Percentiles rank a stretch among this genome's conserved stretches.
Evolutionary conservation across 2,329 filamentous ascomycete species (phyloP).

Genomic region (Scedosporium minutisporum): DNA sequence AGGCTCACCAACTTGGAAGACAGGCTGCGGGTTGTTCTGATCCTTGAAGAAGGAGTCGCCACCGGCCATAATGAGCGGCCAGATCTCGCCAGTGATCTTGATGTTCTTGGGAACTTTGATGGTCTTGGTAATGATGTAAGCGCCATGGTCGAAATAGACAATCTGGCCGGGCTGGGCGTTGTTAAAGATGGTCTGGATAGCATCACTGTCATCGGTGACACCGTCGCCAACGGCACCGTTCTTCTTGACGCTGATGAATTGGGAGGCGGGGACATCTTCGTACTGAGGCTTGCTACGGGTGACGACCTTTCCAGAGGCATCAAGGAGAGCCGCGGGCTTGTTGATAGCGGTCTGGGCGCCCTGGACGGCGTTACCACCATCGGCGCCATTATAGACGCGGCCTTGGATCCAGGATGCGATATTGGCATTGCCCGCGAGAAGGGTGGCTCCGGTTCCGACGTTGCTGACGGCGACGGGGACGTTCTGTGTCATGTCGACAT

Average conservation of each 20-base stretch:
- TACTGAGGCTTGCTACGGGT: slow-evolving; percentile 88
- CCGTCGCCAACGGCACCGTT: slow-evolving; percentile 84
- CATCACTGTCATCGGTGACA: slow-evolving; percentile 72
- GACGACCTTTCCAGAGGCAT: slow-evolving; percentile 58
- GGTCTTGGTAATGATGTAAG: slow-evolving; percentile 61
- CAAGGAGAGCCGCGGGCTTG: slow-evolving; percentile 60
- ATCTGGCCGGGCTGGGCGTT: slow-evolving; percentile 53
- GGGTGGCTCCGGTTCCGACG: slow-evolving; percentile 40
- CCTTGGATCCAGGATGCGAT: slow-evolving; percentile 73
- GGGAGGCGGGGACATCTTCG: slow-evolving; percentile 50
- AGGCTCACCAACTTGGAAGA: slow-evolving; percentile 71
- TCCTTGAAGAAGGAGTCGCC: slow-evolving; percentile 64
- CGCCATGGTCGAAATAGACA: slow-evolving; percentile 67
- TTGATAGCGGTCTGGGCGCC: slow-evolving; percentile 38
- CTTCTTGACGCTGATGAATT: slow-evolving; percentile 75
- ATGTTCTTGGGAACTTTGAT: slow-evolving; percentile 67
- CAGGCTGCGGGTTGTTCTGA: slow-evolving; percentile 65
- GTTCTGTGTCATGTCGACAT: slow-evolving; percentile 69
- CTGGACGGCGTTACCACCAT: slow-evolving; percentile 47
- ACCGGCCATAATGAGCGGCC: slow-evolving; percentile 79
- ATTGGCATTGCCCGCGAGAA: slow-evolving; percentile 61
- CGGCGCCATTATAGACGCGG: slow-evolving; percentile 51
- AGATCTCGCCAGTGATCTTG: slow-evolving; percentile 84
- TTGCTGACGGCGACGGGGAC: slow-evolving; percentile 58
- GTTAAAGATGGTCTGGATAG: slow-evolving; percentile 71